Evolutionary conservation across 2,329 filamentous ascomycete species (phyloP).

Genomic region (Venturia pyrina): DNA sequence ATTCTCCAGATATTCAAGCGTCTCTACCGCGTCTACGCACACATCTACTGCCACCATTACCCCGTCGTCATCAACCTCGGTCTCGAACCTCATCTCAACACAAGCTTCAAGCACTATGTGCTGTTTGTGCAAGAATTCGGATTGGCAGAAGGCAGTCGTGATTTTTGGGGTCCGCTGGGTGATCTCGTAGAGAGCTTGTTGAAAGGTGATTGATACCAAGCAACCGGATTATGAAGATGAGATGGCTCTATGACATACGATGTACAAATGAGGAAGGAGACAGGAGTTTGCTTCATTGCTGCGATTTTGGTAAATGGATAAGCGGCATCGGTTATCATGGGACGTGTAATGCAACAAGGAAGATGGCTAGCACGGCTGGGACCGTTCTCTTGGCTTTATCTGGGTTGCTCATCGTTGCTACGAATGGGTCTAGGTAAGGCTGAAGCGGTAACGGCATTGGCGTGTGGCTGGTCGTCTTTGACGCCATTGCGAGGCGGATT

Average conservation of each 20-base stretch:
- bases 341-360: background rate
- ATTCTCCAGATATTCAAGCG: conserved; percentile 99
- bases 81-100: conserved; percentile 94
- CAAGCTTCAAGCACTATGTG: conserved; percentile 99
- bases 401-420: background rate
- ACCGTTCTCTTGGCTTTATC: background rate
- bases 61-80: conserved; percentile 91
- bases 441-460: background rate
- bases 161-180: conserved; percentile 93
- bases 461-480: background rate
- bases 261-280: background rate
- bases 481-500: background rate
- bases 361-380: background rate
- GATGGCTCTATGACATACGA: background rate
- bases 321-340: background rate
- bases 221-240: background rate
- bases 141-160: conserved; percentile 74
- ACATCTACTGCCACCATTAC: conserved; percentile 98
- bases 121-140: conserved; percentile 96
- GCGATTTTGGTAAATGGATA: background rate
- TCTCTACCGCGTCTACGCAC: conserved; percentile 94
- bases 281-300: background rate
- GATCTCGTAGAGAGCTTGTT: conserved; percentile 98
- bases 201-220: conserved; percentile 62
- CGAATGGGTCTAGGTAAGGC: background rate